Base-by-base conservation (phyloP, 179 eudicot genomes). In the Sideroxylon spinosum region DNA sequence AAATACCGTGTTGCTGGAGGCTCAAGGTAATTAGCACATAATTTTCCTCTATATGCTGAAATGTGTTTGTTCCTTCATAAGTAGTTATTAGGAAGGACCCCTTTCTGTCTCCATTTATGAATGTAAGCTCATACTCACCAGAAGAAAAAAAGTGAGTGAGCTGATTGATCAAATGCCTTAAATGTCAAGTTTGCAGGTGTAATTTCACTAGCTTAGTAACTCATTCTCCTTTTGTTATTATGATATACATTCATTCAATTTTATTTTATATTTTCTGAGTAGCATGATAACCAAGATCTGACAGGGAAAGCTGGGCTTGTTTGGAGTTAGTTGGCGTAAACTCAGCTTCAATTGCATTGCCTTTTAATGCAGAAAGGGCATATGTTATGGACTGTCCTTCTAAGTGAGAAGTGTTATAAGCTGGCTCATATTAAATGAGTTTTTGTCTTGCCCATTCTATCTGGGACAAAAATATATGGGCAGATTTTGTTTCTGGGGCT, bases 1-100 rank as follows among this genome's bases (percentile, higher is more conserved):
- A 93, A 89, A 84, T 95, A 95, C 77, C 99, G 99, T 78, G 97
- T 95, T 77, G 98, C 99, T 84, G 99, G 98, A 78, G 98, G 98
- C 82, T 89, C 98, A 78, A 91, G 91, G 98, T 92, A 87, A 77
- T 77, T 55, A 3, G 70, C 53, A 68, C 53, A 13, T 20, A 25
- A 44, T 64, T 66, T 23, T n/a, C 25, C n/a, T 68, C 23, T 23
- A 32, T 77, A 19, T 6, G 9, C 26, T 46, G 19, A 28, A 74
- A 67, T 6, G 12, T 52, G 16, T 52, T 52, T 9, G 56, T 52
- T 52, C 56, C 53, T 26, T 44, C 14, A 19, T 37, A 37, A 37
- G 59, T 7, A n/a, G 48, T 37, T 44, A 29, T 74, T 9, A 16
- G 46, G 29, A 68, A 67, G 13, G 32, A 28, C 10, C 1, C 32